Base-by-base conservation (phyloP, 768 basidiomycete genomes). In the Chalciporus pseudorubinellus region DNA sequence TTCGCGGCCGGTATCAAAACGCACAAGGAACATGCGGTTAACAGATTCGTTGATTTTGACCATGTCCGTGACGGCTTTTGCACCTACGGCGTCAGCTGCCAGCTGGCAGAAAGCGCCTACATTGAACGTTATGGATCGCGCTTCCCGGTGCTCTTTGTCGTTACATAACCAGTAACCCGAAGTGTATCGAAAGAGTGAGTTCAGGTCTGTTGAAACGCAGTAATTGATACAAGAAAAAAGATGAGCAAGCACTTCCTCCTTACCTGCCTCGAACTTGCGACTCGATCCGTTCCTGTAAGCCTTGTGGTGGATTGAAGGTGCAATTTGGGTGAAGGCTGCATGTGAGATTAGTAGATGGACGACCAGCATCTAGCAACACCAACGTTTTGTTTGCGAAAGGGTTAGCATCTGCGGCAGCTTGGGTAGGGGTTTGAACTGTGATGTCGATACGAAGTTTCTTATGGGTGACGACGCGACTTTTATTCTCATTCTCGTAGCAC, bases 91-190 rank as follows among this genome's bases (percentile, higher is more conserved):
- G 21, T 41, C 44, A 20, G 52, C 36, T 14, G 56, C 58, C 10
- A 59, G 41, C 39, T 53, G 55, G 31, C 61, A 53, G 44, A 59
- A 55, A 24, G 59, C 61, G n/a, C 50, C 56, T 36, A 66, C 57
- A 21, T 65, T 40, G 36, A 61, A 59, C 7, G 29, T 41, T n/a
- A 44, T 24, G 38, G 46, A 57, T 38, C 44, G 52, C 28, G 52
- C 44, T 12, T 39, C 28, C 34, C 38, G 49, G 50, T 59, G 49
- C 48, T 60, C 48, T 19, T 47, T 43, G 48, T 66, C 60, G 47
- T 66, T 66, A 48, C 63, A 64, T 24, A 66, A 53, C 63, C 64
- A 68, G 34, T 55, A 53, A 20, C 59, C 63, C 11, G 50, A 51
- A n/a, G 50, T 51, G 44, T 51, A 39, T 4, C 22, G 34, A 45